These are phyloP conservation scores for Talaromyces sp. DNA, from an alignment of 2,329 filamentous ascomycete genomes.

Conservation along the genomic window DNA sequence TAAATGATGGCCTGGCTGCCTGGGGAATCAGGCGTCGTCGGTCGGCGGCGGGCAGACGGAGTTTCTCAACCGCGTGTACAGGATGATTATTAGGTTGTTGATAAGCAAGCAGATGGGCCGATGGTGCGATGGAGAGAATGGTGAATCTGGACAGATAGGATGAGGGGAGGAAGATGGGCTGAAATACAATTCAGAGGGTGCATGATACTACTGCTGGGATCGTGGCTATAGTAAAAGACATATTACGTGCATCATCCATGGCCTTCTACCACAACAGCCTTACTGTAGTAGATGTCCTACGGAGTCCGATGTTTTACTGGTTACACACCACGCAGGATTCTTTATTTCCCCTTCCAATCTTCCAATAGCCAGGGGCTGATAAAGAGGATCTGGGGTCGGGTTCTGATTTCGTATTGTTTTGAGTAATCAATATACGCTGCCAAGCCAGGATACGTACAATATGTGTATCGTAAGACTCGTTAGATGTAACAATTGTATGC, in stretches of 20 bases:
- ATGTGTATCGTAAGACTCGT: not conserved
- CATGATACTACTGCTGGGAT: not conserved
- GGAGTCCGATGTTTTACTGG: constrained; percentile 1
- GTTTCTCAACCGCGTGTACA: not conserved
- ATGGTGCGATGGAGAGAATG: not conserved
- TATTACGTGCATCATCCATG: not conserved
- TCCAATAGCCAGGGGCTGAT: not conserved
- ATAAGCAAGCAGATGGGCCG: not conserved
- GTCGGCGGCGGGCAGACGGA: not conserved
- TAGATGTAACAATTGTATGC: not conserved
- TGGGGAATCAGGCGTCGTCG: not conserved
- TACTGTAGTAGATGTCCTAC: not conserved
- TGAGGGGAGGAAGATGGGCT: not conserved
- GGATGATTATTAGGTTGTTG: not conserved
- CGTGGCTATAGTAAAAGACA: not conserved
- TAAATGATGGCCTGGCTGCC: not conserved
- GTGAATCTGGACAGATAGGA: not conserved
- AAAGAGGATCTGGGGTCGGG: not conserved
- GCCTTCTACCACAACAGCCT: not conserved
- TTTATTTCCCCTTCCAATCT: not conserved
- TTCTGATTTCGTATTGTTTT: constrained; percentile 4
- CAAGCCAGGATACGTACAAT: not conserved
- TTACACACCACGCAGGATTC: constrained; percentile 1
- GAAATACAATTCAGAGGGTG: not conserved
- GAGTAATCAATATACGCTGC: not conserved